Evolutionary conservation across 2,329 filamentous ascomycete genomes (phyloP).

Genomic region (Capronia coronata): DNA sequence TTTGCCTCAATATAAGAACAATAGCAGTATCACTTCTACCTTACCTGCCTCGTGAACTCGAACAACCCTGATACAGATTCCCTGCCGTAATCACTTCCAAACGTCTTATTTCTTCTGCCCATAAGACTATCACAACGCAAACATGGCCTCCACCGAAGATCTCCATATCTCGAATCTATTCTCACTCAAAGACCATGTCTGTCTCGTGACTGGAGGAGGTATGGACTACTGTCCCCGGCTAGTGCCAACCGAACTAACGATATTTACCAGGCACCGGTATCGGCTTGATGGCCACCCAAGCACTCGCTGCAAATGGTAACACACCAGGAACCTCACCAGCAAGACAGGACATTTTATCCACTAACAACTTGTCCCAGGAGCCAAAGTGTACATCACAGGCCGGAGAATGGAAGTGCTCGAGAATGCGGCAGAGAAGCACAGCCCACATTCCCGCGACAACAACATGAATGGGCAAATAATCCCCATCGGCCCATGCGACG

Average conservation of each 20-base stretch:
- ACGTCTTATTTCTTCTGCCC: background rate
- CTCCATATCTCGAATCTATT: slow-evolving; percentile 30
- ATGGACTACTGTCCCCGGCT: slow-evolving; percentile 3
- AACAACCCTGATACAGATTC: background rate
- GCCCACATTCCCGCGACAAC: slow-evolving; percentile 28
- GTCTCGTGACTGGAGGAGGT: slow-evolving; percentile 32
- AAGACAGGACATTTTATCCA: background rate
- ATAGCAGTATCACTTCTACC: background rate
- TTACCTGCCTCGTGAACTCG: background rate
- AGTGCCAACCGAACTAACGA: background rate
- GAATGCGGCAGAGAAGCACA: slow-evolving; percentile 38
- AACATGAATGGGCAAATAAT: slow-evolving; percentile 48
- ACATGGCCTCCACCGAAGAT: slow-evolving; percentile 29
- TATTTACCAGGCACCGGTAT: slow-evolving; percentile 27
- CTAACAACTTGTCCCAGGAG: slow-evolving; percentile 22
- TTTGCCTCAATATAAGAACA: background rate
- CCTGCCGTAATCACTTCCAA: background rate
- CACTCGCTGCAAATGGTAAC: slow-evolving; percentile 30
- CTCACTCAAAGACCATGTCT: slow-evolving; percentile 30
- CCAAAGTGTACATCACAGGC: slow-evolving; percentile 33
- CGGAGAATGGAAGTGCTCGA: slow-evolving; percentile 30
- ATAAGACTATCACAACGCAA: background rate
- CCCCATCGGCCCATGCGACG: slow-evolving; percentile 51
- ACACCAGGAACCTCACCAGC: background rate
- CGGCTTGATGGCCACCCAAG: slow-evolving; percentile 31